A percentile compares a stretch with the other conserved stretches of the same genome.
Evolutionary conservation across 2,329 filamentous ascomycete species (phyloP).

Genomic region (Trichophaea hybrida): DNA sequence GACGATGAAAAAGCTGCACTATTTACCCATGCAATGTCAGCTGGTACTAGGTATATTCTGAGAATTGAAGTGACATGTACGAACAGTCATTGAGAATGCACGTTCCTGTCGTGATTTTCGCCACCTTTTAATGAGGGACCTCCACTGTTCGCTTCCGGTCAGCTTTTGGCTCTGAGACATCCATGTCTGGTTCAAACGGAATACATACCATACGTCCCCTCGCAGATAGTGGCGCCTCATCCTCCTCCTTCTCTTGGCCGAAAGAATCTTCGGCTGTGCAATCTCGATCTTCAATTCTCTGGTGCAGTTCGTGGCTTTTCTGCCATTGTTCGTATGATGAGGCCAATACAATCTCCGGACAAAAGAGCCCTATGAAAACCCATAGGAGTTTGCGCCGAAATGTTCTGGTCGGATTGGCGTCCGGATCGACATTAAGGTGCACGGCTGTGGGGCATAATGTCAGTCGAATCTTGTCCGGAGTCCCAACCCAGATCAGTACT

Average conservation of each 20-base stretch:
- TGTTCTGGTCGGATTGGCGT: neutral
- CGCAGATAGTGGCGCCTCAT: neutral
- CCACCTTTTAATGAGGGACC: neutral
- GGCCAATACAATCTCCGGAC: constrained; percentile 1
- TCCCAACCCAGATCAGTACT: neutral
- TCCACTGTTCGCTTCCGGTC: neutral
- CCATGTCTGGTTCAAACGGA: neutral
- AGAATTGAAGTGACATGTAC: neutral
- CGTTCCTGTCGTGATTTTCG: neutral
- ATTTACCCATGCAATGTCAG: neutral
- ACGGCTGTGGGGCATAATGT: neutral
- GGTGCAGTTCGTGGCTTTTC: neutral
- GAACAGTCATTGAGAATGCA: neutral
- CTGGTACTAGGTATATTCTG: neutral
- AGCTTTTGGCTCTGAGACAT: neutral
- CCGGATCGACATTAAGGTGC: constrained; percentile 7
- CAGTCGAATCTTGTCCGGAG: neutral
- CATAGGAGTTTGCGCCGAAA: neutral
- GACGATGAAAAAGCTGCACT: constrained; percentile 7
- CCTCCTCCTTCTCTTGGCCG: neutral
- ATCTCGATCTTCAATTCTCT: neutral
- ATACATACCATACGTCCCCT: neutral
- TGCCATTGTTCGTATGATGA: constrained; percentile 1
- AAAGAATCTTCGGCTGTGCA: neutral
- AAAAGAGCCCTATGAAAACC: constrained; percentile 5